Conservation (phyloP, 805 yeast genomes). For the Clavispora fructus region DNA sequence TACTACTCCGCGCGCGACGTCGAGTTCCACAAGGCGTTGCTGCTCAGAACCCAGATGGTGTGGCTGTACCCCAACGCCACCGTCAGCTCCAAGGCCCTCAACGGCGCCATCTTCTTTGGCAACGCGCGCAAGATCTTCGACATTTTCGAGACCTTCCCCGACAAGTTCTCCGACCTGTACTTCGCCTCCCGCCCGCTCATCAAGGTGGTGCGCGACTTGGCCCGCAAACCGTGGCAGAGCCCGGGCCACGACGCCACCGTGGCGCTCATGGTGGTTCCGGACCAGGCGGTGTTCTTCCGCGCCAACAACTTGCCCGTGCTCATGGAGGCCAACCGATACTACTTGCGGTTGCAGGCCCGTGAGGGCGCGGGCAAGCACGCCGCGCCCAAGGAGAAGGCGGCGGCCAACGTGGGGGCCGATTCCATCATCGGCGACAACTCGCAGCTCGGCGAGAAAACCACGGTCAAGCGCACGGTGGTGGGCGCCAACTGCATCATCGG, state of each 20-base stretch:
- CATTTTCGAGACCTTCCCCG: slow-evolving; percentile 39
- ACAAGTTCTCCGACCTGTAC: slow-evolving; percentile 31
- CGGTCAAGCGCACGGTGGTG: slow-evolving; percentile 79
- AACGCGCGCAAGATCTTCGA: slow-evolving; percentile 42
- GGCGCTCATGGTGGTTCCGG: slow-evolving; percentile 67
- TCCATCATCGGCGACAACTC: slow-evolving; percentile 69
- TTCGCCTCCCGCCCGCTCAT: slow-evolving; percentile 47
- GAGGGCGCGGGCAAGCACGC: slow-evolving; percentile 19
- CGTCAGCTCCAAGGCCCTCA: slow-evolving; percentile 71
- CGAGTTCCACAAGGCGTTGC: slow-evolving; percentile 64
- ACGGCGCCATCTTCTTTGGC: slow-evolving; percentile 58
- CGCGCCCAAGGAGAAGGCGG: slow-evolving; percentile 42
- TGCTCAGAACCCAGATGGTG: slow-evolving; percentile 77
- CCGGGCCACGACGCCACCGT: slow-evolving; percentile 52
- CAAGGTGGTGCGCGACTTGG: slow-evolving; percentile 77
- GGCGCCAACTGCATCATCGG: slow-evolving; percentile 77
- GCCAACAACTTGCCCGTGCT: slow-evolving; percentile 74
- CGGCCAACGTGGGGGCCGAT: slow-evolving; percentile 83
- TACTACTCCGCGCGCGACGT: slow-evolving; percentile 64
- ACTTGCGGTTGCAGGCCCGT: slow-evolving; percentile 61
- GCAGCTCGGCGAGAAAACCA: slow-evolving; percentile 73
- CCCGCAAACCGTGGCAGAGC: slow-evolving; percentile 90
- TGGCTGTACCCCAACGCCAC: slow-evolving; percentile 83
- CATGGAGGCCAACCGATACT: slow-evolving; percentile 82
- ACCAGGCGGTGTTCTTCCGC: slow-evolving; percentile 65